Conservation (phyloP, 1,284 basidiomycete species). For the Agroathelia rolfsii region DNA sequence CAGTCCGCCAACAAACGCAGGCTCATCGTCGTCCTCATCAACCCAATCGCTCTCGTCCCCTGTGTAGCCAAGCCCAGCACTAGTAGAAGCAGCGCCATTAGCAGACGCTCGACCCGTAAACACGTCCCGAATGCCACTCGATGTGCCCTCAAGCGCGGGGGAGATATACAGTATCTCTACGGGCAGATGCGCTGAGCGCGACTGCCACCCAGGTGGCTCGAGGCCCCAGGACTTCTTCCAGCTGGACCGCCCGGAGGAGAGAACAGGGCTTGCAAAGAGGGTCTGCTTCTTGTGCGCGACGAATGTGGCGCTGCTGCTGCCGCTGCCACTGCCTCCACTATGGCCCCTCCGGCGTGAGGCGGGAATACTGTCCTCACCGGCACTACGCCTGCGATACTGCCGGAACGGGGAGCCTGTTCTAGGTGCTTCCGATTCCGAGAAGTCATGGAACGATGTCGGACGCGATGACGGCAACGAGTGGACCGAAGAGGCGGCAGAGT, state of each 20-base stretch:
- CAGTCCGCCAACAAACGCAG: slow-evolving; percentile 67
- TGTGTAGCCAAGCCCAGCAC: too few relatives aligned
- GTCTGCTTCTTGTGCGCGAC: slow-evolving; percentile 67
- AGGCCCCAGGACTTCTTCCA: slow-evolving; percentile 83
- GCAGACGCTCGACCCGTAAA: slow-evolving; percentile 51
- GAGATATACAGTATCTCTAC: slow-evolving; percentile 64
- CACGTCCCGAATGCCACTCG: slow-evolving; percentile 53
- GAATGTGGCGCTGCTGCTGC: slow-evolving; percentile 42
- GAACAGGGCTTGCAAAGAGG: slow-evolving; percentile 51
- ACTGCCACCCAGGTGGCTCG: slow-evolving; percentile 77
- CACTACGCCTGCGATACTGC: slow-evolving; percentile 26
- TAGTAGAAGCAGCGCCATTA: slow-evolving; percentile 40
- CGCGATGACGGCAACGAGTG: slow-evolving; percentile 65
- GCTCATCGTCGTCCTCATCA: slow-evolving; percentile 71
- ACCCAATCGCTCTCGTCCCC: slow-evolving; percentile 79
- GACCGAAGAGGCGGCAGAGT: slow-evolving; percentile 64
- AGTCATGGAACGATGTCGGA: slow-evolving; percentile 66
- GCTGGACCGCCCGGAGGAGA: slow-evolving; percentile 54
- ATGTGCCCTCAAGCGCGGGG: slow-evolving; percentile 38
- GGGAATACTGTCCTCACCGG: slow-evolving; percentile 37
- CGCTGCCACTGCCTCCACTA: too few relatives aligned
- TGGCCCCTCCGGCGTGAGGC: too few relatives aligned
- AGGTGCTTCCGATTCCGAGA: slow-evolving; percentile 51
- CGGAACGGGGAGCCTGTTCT: slow-evolving; percentile 46
- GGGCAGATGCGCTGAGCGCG: slow-evolving; percentile 54